phyloP scores from a whole-genome alignment of 768 basidiomycete genomes.

The Phlegmacium glaucopus region DNA sequence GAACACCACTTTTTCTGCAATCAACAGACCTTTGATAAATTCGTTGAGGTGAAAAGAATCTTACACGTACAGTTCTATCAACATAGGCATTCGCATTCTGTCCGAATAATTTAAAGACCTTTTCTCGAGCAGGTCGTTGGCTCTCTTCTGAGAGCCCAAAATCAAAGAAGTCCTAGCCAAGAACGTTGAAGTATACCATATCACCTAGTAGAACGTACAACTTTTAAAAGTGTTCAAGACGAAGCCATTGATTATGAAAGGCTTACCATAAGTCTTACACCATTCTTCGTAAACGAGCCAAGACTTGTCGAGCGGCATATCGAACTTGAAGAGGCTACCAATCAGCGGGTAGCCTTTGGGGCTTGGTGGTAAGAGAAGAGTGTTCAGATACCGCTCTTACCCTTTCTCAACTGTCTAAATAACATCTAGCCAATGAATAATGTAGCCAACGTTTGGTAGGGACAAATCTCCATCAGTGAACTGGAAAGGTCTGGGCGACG shows the following conservation, averaged over 20 bases:
- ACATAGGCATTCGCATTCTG: slow-evolving; percentile 42
- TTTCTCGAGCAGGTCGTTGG: slow-evolving; percentile 51
- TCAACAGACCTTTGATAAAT: neutral
- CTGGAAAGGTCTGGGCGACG: too few species aligned
- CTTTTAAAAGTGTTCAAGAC: neutral
- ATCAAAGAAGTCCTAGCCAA: slow-evolving; percentile 33
- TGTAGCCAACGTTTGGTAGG: too few species aligned
- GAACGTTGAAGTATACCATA: slow-evolving; percentile 49
- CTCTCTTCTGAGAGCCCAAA: slow-evolving; percentile 27
- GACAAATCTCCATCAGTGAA: too few species aligned
- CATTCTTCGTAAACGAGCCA: too few species aligned
- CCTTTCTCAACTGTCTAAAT: too few species aligned
- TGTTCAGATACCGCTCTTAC: too few species aligned
- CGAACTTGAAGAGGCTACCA: slow-evolving; percentile 27
- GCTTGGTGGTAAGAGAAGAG: too few species aligned
- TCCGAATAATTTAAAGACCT: slow-evolving; percentile 52
- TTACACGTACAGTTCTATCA: slow-evolving; percentile 43
- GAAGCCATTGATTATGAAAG: neutral
- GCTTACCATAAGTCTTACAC: slow-evolving; percentile 32
- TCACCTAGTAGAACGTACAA: too few species aligned
- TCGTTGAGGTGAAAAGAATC: neutral
- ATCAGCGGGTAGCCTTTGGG: slow-evolving; percentile 27
- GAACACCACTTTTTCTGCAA: slow-evolving; percentile 27
- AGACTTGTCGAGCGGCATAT: slow-evolving; percentile 21
- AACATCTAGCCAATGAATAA: too few species aligned